A percentile compares a stretch with the other conserved stretches of the same genome.
Conservation (phyloP, 495 filamentous ascomycete genomes). For the Aspergillus conjunctus region DNA sequence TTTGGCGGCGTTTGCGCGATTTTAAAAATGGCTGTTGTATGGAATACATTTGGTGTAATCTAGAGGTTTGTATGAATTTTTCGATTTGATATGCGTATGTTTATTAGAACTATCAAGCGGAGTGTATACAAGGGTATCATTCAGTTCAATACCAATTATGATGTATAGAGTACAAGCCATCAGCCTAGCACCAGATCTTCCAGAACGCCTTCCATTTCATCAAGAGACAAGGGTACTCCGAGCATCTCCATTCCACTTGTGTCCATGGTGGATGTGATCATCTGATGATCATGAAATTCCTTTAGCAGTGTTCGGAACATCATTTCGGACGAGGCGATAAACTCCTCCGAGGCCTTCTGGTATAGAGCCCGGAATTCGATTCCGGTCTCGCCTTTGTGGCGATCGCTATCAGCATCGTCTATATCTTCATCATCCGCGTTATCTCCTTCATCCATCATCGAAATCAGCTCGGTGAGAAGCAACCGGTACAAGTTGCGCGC, state of each 20-base stretch:
- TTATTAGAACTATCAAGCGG: background rate
- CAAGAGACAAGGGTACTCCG: slow-evolving; percentile 79
- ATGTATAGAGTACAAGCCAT: slow-evolving; percentile 18
- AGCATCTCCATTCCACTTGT: slow-evolving; percentile 79
- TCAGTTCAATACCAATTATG: background rate
- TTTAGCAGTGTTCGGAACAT: slow-evolving; percentile 91
- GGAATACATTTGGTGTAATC: background rate
- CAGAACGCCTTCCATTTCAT: slow-evolving; percentile 86
- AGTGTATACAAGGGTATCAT: slow-evolving; percentile 42
- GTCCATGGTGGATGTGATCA: slow-evolving; percentile 88
- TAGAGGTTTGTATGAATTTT: background rate
- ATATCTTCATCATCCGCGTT: slow-evolving; percentile 52
- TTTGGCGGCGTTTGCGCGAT: slow-evolving; percentile 69
- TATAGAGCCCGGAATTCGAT: slow-evolving; percentile 91
- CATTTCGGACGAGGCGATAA: slow-evolving; percentile 95
- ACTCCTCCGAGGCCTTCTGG: slow-evolving; percentile 93
- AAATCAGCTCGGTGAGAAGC: slow-evolving; percentile 80
- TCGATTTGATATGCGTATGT: too few species aligned
- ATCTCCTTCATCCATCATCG: slow-evolving; percentile 55
- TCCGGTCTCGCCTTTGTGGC: slow-evolving; percentile 48
- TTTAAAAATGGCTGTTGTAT: slow-evolving; percentile 27
- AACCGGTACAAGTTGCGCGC: slow-evolving; percentile 83
- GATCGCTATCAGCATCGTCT: slow-evolving; percentile 33
- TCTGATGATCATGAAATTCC: slow-evolving; percentile 98
- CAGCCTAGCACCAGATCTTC: slow-evolving; percentile 70